phyloP scores from a whole-genome alignment of 495 filamentous ascomycete genomes.

The Penicillium verhagenii region DNA sequence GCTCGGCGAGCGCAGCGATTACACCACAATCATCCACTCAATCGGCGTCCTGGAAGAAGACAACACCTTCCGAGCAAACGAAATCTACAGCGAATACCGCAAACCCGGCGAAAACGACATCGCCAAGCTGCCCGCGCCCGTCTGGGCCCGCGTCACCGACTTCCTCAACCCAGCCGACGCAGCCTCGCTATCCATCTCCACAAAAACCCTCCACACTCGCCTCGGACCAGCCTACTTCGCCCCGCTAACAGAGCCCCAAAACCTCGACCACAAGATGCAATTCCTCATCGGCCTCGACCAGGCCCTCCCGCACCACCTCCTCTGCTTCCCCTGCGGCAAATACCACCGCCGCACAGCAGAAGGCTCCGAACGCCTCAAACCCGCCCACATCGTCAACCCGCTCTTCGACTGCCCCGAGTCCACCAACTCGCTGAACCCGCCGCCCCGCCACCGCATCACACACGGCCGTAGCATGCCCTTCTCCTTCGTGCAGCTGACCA shows the following conservation, averaged over 20 bases:
- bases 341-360: constrained; percentile 51
- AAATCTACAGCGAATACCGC: constrained; percentile 21
- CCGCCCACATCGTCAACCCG: constrained; percentile 48
- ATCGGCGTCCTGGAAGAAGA: constrained; percentile 39
- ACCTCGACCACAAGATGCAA: constrained; percentile 36
- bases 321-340: constrained; percentile 54
- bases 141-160: constrained; percentile 44
- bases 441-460: constrained; percentile 49
- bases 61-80: constrained; percentile 20
- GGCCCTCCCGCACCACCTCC: constrained; percentile 48
- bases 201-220: constrained; percentile 40
- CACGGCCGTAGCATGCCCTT: constrained; percentile 52
- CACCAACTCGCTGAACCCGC: constrained; percentile 37
- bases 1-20: constrained; percentile 49
- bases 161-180: constrained; percentile 44
- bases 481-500: constrained; percentile 53
- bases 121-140: constrained; percentile 37
- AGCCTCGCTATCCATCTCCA: constrained; percentile 48
- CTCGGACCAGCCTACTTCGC: constrained; percentile 37
- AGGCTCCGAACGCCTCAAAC: constrained; percentile 50
- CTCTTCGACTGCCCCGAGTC: constrained; percentile 52
- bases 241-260: constrained; percentile 35
- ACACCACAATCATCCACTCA: constrained; percentile 48
- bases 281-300: constrained; percentile 50
- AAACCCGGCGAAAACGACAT: constrained; percentile 45